phyloP scores from a whole-genome alignment of 768 basidiomycete genomes.

The Rhizopogon salebrosus region DNA sequence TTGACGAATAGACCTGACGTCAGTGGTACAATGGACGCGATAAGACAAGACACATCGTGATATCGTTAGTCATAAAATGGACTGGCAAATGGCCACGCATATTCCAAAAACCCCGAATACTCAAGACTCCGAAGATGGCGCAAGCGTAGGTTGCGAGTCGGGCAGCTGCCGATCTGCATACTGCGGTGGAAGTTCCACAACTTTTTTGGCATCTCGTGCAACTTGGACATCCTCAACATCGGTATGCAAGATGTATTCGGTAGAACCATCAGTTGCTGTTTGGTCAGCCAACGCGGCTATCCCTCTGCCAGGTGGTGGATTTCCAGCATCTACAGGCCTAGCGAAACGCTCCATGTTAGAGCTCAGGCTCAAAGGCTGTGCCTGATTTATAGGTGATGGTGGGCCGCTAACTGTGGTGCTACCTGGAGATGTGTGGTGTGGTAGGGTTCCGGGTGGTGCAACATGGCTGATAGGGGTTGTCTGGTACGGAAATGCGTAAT shows the following conservation, averaged over 20 bases:
- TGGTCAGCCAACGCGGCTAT: conserved; percentile 51
- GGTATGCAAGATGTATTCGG: conserved; percentile 62
- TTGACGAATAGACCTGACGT: no score
- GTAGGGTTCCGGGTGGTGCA: conserved; percentile 7
- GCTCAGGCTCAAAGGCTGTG: conserved; percentile 8
- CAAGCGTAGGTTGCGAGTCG: background rate
- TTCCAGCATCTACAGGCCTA: conserved; percentile 1
- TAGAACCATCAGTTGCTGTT: conserved; percentile 30
- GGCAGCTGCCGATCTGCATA: conserved; percentile 48
- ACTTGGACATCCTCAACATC: conserved; percentile 53
- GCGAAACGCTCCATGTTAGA: conserved; percentile 10
- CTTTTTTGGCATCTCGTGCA: conserved; percentile 37
- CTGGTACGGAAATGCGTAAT: conserved; percentile 4
- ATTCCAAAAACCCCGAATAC: background rate
- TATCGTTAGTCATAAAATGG: no score
- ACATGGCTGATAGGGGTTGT: conserved; percentile 11
- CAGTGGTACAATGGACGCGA: no score
- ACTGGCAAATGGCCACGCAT: no score
- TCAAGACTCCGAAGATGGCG: background rate
- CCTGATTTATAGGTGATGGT: background rate
- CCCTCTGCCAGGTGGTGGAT: conserved; percentile 28
- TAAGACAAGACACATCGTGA: no score
- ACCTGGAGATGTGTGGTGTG: background rate
- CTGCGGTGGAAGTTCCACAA: conserved; percentile 73
- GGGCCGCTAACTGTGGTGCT: background rate